Evolutionary conservation across 371 early-diverging fungal species (phyloP), one percentile per base, ranked within the genome.

Genomic region (Mucor velutinosus): DNA sequence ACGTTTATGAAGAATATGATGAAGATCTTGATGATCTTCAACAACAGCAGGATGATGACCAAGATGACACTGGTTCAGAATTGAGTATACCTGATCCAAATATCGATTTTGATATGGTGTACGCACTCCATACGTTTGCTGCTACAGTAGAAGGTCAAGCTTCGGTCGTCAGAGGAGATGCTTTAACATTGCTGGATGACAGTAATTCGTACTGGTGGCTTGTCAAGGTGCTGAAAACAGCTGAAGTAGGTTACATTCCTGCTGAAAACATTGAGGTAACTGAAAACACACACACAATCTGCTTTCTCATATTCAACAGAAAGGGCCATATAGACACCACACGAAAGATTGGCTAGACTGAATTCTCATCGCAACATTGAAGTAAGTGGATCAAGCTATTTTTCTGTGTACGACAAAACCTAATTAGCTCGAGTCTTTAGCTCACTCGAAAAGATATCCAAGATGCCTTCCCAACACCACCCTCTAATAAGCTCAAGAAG

Each of bases 151-250:
- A 98, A 72, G 97, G 97, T 15, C 97, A 98, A 64, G 94, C 97
- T 21, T 91, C 92, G 2, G 98, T 98, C 5, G 87, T 93, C 19
- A 90, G 94, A 69, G 94, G 94, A 65, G 97, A 97, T 69, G 86
- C 92, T 29, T 80, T 98, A 68, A 93, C 92, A 49, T 81, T 98
- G 65, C 80, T 98, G 47, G 97, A 98, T 76, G 98, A 98, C 76
- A 87, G 90, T n/a, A 97, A 98, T 76, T 92, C 92, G 39, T 97
- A 97, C 83, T 98, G 98, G 98, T 98, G 98, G 98, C 84, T 97
- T 21, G 94, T 98, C 30, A 92, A 94, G 76, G 93, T 93, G 33
- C 76, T 95, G 41, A 93, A 93, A 74, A 92, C 91, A 17, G 89
- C 89, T 15, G 94, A 94, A 76, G 93, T 97, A 60, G 98, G 98